phyloP scores from a whole-genome alignment of 2,329 filamentous ascomycete genomes.

The Aspergillus neoniger region DNA sequence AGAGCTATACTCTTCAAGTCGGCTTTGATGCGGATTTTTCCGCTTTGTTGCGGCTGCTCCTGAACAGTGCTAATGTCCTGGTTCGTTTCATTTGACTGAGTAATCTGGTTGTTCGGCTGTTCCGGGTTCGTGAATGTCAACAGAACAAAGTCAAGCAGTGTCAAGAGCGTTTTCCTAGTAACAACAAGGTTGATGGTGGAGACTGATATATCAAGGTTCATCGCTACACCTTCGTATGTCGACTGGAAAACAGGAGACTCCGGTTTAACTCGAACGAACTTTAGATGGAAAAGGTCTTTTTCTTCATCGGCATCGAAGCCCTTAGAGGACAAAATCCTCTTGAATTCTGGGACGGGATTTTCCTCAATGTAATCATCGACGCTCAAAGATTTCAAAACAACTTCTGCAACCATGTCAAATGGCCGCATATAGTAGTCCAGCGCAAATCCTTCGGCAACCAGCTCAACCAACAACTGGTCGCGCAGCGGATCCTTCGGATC shows the following conservation, averaged over 20 bases:
- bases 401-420: conserved; percentile 91
- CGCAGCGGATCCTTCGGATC: conserved; percentile 74
- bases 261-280: conserved; percentile 84
- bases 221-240: conserved; percentile 89
- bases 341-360: conserved; percentile 85
- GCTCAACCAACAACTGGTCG: conserved; percentile 82
- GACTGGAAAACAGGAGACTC: conserved; percentile 91
- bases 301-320: conserved; percentile 68
- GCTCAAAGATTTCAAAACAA: conserved; percentile 80
- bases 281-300: conserved; percentile 81
- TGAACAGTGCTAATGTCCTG: conserved; percentile 30
- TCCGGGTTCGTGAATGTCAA: conserved; percentile 78
- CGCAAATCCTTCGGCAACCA: conserved; percentile 86
- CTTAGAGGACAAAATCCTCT: conserved; percentile 95
- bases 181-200: conserved; percentile 97
- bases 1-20: conserved; percentile 90
- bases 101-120: conserved; percentile 45
- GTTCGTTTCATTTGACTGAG: conserved; percentile 33
- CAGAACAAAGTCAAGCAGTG: conserved; percentile 89
- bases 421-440: conserved; percentile 85
- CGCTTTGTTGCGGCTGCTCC: conserved; percentile 46
- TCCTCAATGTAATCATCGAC: conserved; percentile 94
- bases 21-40: conserved; percentile 90
- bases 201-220: conserved; percentile 84
- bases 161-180: conserved; percentile 87